Evolutionary conservation across 106 monocot genomes (phyloP).

Genomic region (Dendrobium officinale): DNA sequence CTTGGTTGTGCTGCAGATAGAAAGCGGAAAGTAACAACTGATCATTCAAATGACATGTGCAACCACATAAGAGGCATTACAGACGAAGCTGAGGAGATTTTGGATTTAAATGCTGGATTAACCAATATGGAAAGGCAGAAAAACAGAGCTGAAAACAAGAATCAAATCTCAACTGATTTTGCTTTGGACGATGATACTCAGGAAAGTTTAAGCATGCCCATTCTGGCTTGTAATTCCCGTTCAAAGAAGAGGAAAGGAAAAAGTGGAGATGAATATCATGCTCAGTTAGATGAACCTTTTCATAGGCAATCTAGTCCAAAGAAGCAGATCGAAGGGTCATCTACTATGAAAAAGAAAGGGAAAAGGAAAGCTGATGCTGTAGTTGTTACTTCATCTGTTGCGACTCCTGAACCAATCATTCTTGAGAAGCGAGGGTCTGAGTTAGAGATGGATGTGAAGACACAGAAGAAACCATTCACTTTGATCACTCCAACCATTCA

Average conservation of each 20-base stretch:
- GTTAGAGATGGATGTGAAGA: constrained; percentile 32
- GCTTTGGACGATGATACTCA: constrained; percentile 18
- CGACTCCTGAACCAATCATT: constrained; percentile 8
- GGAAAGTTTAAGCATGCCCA: constrained; percentile 24
- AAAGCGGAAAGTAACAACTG: constrained; percentile 23
- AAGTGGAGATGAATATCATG: constrained; percentile 16
- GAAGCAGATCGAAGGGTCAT: constrained; percentile 28
- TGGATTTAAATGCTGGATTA: constrained; percentile 16
- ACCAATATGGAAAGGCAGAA: constrained; percentile 9
- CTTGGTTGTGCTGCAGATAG: constrained; percentile 27
- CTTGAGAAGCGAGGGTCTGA: constrained; percentile 26
- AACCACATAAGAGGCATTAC: constrained; percentile 22
- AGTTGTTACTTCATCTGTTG: constrained; percentile 14
- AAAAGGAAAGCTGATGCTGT: constrained; percentile 41
- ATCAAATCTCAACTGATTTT: constrained; percentile 7
- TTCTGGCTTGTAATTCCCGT: constrained; percentile 27
- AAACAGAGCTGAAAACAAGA: constrained; percentile 17
- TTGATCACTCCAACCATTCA: constrained; percentile 81
- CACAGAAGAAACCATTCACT: constrained; percentile 54
- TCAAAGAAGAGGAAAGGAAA: constrained; percentile 60
- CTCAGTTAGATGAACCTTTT: constrained; percentile 23
- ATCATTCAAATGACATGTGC: constrained; percentile 13
- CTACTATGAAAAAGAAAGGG: constrained; percentile 51
- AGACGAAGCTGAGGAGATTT: constrained; percentile 18
- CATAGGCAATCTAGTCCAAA: constrained; percentile 24